Conservation (phyloP, 768 basidiomycete species). For the Pholiota conissans region DNA sequence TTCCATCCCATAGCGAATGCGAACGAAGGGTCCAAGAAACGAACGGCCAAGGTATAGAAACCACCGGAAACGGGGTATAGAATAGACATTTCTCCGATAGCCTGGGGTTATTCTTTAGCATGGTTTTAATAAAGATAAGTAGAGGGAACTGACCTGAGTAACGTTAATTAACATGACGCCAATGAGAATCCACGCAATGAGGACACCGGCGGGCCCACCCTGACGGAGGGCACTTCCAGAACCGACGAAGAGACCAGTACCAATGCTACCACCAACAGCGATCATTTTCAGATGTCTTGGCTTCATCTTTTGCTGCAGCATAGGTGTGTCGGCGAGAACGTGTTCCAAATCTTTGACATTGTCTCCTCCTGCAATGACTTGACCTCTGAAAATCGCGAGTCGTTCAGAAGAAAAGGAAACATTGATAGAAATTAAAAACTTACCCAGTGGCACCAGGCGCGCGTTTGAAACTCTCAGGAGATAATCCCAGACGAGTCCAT, state of each 20-base stretch:
- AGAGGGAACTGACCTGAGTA: conserved; percentile 41
- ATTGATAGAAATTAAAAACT: conserved; percentile 9
- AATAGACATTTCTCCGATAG: conserved; percentile 51
- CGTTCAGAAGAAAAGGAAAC: not conserved
- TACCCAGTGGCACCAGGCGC: conserved; percentile 48
- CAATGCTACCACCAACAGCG: conserved; percentile 50
- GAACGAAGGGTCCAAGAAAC: conserved; percentile 47
- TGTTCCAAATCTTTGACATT: conserved; percentile 36
- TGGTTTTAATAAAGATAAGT: not conserved
- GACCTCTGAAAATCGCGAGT: conserved; percentile 28
- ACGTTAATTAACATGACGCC: conserved; percentile 50
- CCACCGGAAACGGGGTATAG: conserved; percentile 49
- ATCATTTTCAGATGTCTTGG: conserved; percentile 48
- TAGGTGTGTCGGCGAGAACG: conserved; percentile 39
- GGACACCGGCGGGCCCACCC: conserved; percentile 43
- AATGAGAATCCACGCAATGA: conserved; percentile 46
- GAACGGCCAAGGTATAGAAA: conserved; percentile 46
- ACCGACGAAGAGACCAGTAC: conserved; percentile 50
- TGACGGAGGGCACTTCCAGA: conserved; percentile 38
- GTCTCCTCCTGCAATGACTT: conserved; percentile 33
- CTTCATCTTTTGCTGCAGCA: conserved; percentile 51
- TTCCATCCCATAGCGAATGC: conserved; percentile 54
- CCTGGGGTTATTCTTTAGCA: conserved; percentile 22
- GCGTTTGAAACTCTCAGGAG: conserved; percentile 44
- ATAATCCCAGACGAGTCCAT: conserved; percentile 45